These are phyloP conservation scores for Austroboletus rostrupii DNA, from an alignment of 1,284 basidiomycete genomes.

Conservation along the genomic window DNA sequence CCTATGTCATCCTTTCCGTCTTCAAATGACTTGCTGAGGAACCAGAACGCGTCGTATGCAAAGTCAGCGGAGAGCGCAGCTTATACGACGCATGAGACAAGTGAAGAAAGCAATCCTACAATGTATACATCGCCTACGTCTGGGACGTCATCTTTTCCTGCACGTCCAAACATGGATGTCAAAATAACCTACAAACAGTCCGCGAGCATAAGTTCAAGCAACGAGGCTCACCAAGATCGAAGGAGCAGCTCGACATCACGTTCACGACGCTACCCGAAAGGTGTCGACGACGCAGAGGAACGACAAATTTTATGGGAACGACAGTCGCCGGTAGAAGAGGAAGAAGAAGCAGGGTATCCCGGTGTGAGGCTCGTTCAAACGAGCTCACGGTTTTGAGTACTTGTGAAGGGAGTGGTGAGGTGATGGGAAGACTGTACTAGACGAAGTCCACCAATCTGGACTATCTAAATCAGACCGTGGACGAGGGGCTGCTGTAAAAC, in stretches of 20 bases:
- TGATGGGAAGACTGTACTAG: not conserved
- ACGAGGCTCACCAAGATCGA: conserved; percentile 5
- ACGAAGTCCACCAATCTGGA: conserved; percentile 1
- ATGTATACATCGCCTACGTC: conserved; percentile 19
- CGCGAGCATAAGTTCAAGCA: not conserved
- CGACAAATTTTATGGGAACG: conserved; percentile 25
- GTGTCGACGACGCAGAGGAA: conserved; percentile 27
- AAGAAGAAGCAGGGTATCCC: not conserved
- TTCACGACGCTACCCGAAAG: conserved; percentile 26
- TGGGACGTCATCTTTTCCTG: not conserved
- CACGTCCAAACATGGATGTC: conserved; percentile 1
- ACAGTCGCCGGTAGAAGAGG: conserved; percentile 22
- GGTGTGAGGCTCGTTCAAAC: conserved; percentile 24
- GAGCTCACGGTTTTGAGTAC: conserved; percentile 18
- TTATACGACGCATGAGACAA: conserved; percentile 9
- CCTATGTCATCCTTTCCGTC: conserved; percentile 26
- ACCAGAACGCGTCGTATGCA: conserved; percentile 4
- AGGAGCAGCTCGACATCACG: conserved; percentile 27
- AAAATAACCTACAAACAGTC: not conserved
- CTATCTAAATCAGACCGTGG: not conserved
- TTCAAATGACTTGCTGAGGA: conserved; percentile 13
- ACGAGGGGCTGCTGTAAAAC: too few species aligned
- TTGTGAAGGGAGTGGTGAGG: not conserved
- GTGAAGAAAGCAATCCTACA: conserved; percentile 18
- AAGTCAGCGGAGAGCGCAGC: not conserved